Conservation (phyloP, 257 asterid genomes). For the Fraxinus quadrangulata region DNA sequence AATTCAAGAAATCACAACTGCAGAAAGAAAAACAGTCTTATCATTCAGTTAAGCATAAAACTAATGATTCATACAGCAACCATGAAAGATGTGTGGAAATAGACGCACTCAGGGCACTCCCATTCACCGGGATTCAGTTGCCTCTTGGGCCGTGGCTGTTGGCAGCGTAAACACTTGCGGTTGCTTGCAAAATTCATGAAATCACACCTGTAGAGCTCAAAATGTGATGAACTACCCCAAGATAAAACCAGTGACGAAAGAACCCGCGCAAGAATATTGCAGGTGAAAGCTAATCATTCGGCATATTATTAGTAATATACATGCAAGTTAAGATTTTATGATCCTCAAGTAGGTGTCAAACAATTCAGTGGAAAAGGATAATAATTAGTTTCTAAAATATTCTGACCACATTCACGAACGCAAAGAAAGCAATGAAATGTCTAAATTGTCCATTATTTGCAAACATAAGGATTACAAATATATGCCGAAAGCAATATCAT, state of each 20-base stretch:
- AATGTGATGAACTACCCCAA: constrained; percentile 19
- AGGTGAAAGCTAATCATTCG: background rate
- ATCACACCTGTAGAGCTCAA: constrained; percentile 56
- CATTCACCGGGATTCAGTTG: constrained; percentile 78
- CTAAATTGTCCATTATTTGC: background rate
- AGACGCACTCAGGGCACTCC: constrained; percentile 82
- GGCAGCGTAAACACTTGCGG: constrained; percentile 63
- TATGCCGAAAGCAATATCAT: background rate
- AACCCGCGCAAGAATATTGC: background rate
- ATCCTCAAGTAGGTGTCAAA: background rate
- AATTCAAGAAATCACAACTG: constrained; percentile 80
- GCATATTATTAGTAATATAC: too few relatives aligned
- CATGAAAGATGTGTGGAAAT: constrained; percentile 16
- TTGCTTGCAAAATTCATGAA: constrained; percentile 81
- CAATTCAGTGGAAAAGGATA: too few relatives aligned
- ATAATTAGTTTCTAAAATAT: too few relatives aligned
- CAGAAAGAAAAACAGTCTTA: constrained; percentile 22
- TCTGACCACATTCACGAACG: background rate
- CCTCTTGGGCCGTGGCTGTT: constrained; percentile 61
- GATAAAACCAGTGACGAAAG: constrained; percentile 2
- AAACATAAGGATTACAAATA: background rate
- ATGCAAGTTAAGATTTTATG: too few relatives aligned
- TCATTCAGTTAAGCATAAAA: background rate
- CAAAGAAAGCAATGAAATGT: background rate
- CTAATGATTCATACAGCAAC: constrained; percentile 17